Evolutionary conservation across 2,329 filamentous ascomycete genomes (phyloP), one percentile per base, ranked within the genome.

Genomic region (Diaporthe caulivora): DNA sequence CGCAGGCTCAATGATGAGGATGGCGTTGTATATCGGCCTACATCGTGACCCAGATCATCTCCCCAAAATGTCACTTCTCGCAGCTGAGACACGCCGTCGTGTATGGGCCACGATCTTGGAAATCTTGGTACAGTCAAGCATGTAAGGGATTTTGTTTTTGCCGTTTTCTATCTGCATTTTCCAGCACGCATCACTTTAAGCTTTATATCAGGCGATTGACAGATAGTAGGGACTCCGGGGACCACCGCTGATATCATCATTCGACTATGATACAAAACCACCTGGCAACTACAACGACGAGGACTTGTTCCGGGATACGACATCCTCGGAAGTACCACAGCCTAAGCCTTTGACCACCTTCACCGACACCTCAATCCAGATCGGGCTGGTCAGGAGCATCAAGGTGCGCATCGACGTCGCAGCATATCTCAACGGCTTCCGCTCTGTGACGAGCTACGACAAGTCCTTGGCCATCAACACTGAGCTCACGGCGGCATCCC

Each of bases 81-180:
- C 80, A 0, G 79, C 82, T 1, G 87, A 90, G 78, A 86, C 88
- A 79, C 84, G 86, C 1, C 81, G 87, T 7, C 81, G 88, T 11
- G 74, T 90, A 2, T 90, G 88, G 88, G 87, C 86, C 55, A 88
- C 87, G 0, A 83, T 89, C 24, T 76, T 89, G 0, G 88, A 90
- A 76, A 65, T 89, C 0, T 76, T 79, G 0, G 73, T 89, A 0
- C 85, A 86, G 40, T 81, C 85, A 1, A 86, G 86, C 55, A 74
- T 89, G 49, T 58, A 24, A 40, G 55, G 11, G 26, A n/a, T 26
- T 53, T 11, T 26, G n/a, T n/a, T 53, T 26, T 15, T 9, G 24
- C 24, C 11, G n/a, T n/a, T 53, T 24, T 11, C 49, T 11, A 13
- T 15, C 49, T 53, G 10, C 13, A 26, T 24, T 3, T 15, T 15